Base-by-base conservation (phyloP, 1,139 yeast genomes). In the Candida pseudoviswanathii region DNA sequence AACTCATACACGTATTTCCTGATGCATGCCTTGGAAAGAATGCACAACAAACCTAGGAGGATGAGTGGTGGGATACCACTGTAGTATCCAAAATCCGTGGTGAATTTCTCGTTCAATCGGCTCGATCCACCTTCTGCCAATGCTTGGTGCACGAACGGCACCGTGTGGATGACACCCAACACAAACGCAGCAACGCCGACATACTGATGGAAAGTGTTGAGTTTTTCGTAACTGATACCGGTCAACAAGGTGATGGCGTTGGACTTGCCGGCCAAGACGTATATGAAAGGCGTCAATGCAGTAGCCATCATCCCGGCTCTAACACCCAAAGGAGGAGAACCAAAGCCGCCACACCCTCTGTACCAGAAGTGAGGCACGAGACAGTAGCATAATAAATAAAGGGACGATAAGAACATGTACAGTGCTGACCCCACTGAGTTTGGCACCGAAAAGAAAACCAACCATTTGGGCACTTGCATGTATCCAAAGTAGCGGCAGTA, bases 311-410 rank as follows among this genome's bases (percentile, higher is more conserved):
- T 53, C 2, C 85, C 86, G 1, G 84, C 69, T 47, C 86, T 63
- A 1, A 80, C 76, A 0, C 82, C 83, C 44, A 82, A 55, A n/a
- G 88, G 88, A n/a, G 88, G 85, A 0, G 85, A 72, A 0, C 88
- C 89, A 63, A 83, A 82, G 0, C 81, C 82, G 4, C 64, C 46
- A 60, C 89, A 84, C 0, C 69, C 80, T 54, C 87, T 65, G 57
- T 79, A 80, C 78, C 81, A 82, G 48, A 73, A 72, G 51, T 78
- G 82, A 3, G 87, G 88, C 1, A 70, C 66, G 26, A 74, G 62
- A 44, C 77, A 64, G 58, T 74, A 77, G 47, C 81, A 73, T 9
- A 75, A 59, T 44, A 79, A 55, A 59, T 78, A 83, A n/a, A 80
- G 52, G 2, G 77, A 59, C 1, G 81, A 68, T 0, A 68, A 69